A percentile compares a stretch with the other conserved stretches of the same genome.
Conservation (phyloP, 352 stramenopile species). For the Phytophthora brassicae region DNA sequence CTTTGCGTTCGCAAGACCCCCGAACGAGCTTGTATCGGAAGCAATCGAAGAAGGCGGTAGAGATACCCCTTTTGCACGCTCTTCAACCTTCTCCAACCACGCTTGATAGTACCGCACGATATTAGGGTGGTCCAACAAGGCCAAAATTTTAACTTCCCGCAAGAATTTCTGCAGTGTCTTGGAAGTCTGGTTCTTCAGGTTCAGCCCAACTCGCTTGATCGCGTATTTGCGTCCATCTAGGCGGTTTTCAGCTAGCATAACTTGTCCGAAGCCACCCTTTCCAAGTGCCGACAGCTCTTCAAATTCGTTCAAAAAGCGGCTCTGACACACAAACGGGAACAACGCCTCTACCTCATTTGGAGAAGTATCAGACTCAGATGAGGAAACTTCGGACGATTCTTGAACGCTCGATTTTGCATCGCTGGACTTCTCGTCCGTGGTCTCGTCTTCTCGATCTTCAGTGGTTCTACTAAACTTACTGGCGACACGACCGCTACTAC, state of each 20-base stretch:
- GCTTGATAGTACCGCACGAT: constrained; percentile 93
- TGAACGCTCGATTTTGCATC: constrained; percentile 26
- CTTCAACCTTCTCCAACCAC: constrained; percentile 88
- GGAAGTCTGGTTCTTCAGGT: constrained; percentile 85
- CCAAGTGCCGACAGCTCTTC: constrained; percentile 87
- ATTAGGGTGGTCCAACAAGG: constrained; percentile 91
- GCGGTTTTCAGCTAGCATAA: constrained; percentile 93
- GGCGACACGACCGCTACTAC: constrained; percentile 14
- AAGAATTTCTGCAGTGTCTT: constrained; percentile 93
- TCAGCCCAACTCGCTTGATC: constrained; percentile 89
- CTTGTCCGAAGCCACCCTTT: constrained; percentile 93
- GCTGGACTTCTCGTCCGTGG: constrained; percentile 33
- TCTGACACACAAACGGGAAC: constrained; percentile 86
- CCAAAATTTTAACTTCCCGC: constrained; percentile 93
- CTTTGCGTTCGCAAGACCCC: constrained; percentile 27
- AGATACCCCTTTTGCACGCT: constrained; percentile 28
- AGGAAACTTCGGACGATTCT: constrained; percentile 53
- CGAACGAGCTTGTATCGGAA: constrained; percentile 39
- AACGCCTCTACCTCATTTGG: constrained; percentile 63
- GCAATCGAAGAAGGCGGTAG: constrained; percentile 20
- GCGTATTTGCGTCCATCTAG: constrained; percentile 93
- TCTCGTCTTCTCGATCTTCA: constrained; percentile 15
- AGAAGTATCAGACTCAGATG: constrained; percentile 39
- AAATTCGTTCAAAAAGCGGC: constrained; percentile 85
- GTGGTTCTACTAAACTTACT: constrained; percentile 22